Percentiles rank a stretch among this genome's conserved stretches.
Conservation (phyloP, 306 rosid genomes). For the Lablab purpureus region DNA sequence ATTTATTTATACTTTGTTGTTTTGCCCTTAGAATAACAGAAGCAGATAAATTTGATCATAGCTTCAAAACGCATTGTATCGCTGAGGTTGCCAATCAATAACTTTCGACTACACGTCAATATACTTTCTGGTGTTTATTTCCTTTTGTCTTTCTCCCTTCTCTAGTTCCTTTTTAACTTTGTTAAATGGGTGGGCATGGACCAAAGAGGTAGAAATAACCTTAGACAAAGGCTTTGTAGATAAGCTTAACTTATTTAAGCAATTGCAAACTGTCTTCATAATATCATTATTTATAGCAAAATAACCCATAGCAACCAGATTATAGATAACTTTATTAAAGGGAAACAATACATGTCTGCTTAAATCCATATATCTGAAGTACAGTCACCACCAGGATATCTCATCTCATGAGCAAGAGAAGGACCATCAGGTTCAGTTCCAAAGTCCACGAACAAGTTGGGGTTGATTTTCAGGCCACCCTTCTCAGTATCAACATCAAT, state of each 20-base stretch:
- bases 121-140: background rate
- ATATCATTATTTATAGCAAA: background rate
- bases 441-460: slow-evolving; percentile 87
- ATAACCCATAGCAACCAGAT: background rate
- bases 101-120: background rate
- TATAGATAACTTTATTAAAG: background rate
- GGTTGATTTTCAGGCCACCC: slow-evolving; percentile 80
- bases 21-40: no score
- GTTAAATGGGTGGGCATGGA: background rate
- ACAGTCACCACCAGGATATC: slow-evolving; percentile 99
- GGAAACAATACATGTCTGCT: background rate
- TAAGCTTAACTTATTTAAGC: slow-evolving; percentile 5
- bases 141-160: background rate
- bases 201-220: background rate
- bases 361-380: slow-evolving; percentile 93
- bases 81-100: background rate
- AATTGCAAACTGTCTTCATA: background rate
- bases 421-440: slow-evolving; percentile 94
- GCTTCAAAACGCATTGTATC: background rate
- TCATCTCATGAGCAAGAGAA: slow-evolving; percentile 94
- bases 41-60: background rate
- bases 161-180: background rate
- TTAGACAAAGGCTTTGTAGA: background rate
- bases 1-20: background rate
- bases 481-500: slow-evolving; percentile 78